A percentile compares a stretch with the other conserved stretches of the same genome.
These are phyloP conservation scores for Platanthera guangdongensis DNA, from an alignment of 106 monocot genomes.

Conservation along the genomic window DNA sequence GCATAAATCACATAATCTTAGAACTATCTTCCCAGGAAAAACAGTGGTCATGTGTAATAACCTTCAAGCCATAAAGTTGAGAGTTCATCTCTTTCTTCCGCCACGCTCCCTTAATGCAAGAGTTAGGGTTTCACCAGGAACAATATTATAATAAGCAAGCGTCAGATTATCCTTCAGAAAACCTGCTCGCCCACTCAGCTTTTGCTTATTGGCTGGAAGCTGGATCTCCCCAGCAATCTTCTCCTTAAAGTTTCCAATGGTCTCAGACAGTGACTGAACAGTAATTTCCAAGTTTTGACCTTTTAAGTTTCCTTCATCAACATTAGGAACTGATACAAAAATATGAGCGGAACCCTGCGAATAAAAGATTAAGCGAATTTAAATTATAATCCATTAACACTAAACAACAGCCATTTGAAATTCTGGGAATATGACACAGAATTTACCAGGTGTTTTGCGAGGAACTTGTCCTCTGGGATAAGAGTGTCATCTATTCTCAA, in stretches of 20 bases:
- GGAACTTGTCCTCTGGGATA: conserved; percentile 90
- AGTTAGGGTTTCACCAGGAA: conserved; percentile 59
- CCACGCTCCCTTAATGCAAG: conserved; percentile 97
- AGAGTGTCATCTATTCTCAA: conserved; percentile 74
- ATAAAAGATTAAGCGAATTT: conserved; percentile 6
- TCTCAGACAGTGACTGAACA: conserved; percentile 78
- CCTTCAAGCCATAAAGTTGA: conserved; percentile 7
- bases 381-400: background rate
- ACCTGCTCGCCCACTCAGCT: conserved; percentile 78
- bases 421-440: conserved; percentile 4
- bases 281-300: conserved; percentile 79
- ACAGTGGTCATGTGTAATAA: conserved; percentile 11
- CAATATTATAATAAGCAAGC: conserved; percentile 93
- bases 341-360: conserved; percentile 73
- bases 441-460: conserved; percentile 86
- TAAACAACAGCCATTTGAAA: background rate
- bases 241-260: conserved; percentile 86
- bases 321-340: conserved; percentile 79
- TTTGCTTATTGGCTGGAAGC: conserved; percentile 96
- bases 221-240: conserved; percentile 96
- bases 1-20: background rate
- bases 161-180: conserved; percentile 93
- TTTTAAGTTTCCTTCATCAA: conserved; percentile 93
- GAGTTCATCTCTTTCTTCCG: conserved; percentile 83
- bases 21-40: background rate